Evolutionary conservation across 257 asterid species (phyloP).

Genomic region (Ballota nigra): DNA sequence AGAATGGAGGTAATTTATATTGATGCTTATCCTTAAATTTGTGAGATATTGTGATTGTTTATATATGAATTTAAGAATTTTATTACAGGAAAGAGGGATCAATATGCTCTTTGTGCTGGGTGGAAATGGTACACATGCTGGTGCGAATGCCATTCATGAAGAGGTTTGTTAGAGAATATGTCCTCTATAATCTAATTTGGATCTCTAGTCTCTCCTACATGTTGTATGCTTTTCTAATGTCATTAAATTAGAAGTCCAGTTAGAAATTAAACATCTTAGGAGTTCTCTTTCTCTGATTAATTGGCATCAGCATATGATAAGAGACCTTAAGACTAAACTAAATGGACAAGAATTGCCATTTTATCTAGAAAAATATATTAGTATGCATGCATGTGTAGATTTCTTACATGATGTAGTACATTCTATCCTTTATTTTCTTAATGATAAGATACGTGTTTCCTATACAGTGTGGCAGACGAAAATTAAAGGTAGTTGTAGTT

Average conservation of each 20-base stretch:
- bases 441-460: conserved; percentile 10
- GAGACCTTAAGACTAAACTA: neutral
- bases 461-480: conserved; percentile 68
- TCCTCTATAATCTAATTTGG: conserved; percentile 8
- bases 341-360: neutral
- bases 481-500: conserved; percentile 71
- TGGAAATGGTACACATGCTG: conserved; percentile 99
- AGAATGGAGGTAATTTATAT: conserved; percentile 60
- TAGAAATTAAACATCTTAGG: neutral
- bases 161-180: conserved; percentile 53
- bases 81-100: conserved; percentile 82
- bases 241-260: conserved; percentile 10
- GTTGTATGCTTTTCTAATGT: neutral
- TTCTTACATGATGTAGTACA: conserved; percentile 18
- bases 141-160: conserved; percentile 91
- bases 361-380: neutral
- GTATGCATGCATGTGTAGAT: neutral
- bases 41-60: conserved; percentile 9
- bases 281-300: neutral
- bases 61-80: conserved; percentile 16
- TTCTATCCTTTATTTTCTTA: conserved; percentile 15
- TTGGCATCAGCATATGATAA: neutral
- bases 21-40: neutral
- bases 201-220: conserved; percentile 11
- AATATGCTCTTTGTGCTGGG: conserved; percentile 96